Conservation (phyloP, 345 rosid species). For the Rhodamnia argentea region DNA sequence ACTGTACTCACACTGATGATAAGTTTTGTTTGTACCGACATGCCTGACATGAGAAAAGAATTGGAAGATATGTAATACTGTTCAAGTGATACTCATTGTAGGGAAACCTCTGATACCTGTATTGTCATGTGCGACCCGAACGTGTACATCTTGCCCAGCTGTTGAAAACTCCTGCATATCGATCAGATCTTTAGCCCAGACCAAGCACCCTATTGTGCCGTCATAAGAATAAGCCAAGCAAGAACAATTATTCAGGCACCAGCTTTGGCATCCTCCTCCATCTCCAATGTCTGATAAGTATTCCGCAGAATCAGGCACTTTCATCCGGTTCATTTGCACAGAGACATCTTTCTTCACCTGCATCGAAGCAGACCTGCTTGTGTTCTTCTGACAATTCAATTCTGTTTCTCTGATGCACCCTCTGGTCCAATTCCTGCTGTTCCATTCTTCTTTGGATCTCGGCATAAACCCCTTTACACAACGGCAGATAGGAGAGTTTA, state of each 20-base stretch:
- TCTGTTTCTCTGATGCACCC: conserved; percentile 9
- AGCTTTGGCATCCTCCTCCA: conserved; percentile 1
- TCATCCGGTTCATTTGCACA: background rate
- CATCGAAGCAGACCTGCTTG: background rate
- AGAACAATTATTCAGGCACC: conserved; percentile 19
- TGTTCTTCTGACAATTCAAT: background rate
- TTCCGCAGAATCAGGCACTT: background rate
- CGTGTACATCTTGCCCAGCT: background rate
- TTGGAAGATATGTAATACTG: background rate
- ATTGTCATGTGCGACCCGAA: background rate
- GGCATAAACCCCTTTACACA: conserved; percentile 26
- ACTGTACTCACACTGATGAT: background rate
- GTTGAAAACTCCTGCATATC: background rate
- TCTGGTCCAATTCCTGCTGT: background rate
- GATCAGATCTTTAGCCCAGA: background rate
- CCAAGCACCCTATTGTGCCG: background rate
- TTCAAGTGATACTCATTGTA: background rate
- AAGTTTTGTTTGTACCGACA: background rate
- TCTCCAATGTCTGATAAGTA: background rate
- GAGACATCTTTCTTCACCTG: background rate
- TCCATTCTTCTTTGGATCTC: background rate
- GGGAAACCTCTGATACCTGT: background rate
- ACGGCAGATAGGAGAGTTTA: background rate
- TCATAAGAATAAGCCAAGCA: background rate
- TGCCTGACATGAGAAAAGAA: background rate